Evolutionary conservation across 805 yeast species (phyloP).

Genomic region (Wickerhamomyces tratensis): DNA sequence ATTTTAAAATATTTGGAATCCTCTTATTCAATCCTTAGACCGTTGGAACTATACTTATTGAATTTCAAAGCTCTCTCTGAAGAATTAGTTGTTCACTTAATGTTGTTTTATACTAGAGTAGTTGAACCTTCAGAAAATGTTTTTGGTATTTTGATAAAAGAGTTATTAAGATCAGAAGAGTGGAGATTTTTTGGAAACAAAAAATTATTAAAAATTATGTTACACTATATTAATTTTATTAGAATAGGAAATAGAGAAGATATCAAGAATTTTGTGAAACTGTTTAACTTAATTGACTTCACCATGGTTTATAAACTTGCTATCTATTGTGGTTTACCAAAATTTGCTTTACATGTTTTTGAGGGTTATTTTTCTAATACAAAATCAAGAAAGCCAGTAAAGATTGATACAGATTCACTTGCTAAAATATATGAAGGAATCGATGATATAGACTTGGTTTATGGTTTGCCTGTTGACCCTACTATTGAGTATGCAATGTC

Average conservation of each 20-base stretch:
- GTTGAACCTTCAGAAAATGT: too few species aligned
- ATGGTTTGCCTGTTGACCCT: constrained; percentile 56
- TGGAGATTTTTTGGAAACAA: background rate
- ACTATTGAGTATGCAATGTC: constrained; percentile 41
- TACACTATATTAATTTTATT: constrained; percentile 18
- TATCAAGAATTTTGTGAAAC: constrained; percentile 6
- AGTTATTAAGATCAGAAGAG: too few species aligned
- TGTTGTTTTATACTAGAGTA: constrained; percentile 15
- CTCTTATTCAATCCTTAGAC: background rate
- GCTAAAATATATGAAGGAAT: constrained; percentile 37
- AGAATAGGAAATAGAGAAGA: constrained; percentile 15
- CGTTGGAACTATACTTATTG: constrained; percentile 4
- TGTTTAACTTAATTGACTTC: constrained; percentile 15
- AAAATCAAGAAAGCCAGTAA: constrained; percentile 1
- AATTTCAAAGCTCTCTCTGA: constrained; percentile 15
- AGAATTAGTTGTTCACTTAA: constrained; percentile 18
- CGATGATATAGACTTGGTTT: constrained; percentile 52
- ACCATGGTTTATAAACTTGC: constrained; percentile 13
- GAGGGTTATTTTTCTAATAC: constrained; percentile 21
- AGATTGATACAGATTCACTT: constrained; percentile 8
- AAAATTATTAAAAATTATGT: constrained; percentile 8
- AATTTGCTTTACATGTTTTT: constrained; percentile 24
- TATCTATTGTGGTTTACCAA: constrained; percentile 10
- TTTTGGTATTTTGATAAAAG: constrained; percentile 1
- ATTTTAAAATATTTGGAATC: constrained; percentile 2